Base-by-base conservation (phyloP, 2,329 filamentous ascomycete species). In the Mariannaea elegans region DNA sequence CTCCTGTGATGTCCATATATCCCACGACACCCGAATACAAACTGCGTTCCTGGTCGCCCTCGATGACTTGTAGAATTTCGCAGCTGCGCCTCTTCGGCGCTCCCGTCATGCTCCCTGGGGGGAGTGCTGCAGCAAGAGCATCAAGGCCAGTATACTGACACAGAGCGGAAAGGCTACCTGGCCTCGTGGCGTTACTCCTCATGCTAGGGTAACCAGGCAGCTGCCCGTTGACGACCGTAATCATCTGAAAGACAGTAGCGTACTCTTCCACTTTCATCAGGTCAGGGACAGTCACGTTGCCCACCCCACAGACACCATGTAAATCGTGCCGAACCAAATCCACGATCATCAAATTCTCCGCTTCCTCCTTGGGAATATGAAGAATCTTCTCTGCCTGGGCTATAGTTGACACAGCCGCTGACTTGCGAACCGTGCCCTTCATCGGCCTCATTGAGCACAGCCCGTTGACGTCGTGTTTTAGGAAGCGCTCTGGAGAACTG, bases 311-410 rank as follows among this genome's bases (percentile, higher is more conserved):
- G 8, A 97, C 88, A n/a, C 89, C 87, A 75, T 96, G 91, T 12
- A 98, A 81, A 75, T 98, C 94, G 72, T 98, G 94, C 0, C 94
- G 87, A n/a, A 97, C 95, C 1, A 98, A 82, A 75, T 98, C 94
- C 2, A 97, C 94, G 69, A 98, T 97, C 95, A 98, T 98, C 21
- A 98, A 84, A 72, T 98, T 98, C 79, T 98, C 94, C 0, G 94
- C 94, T 69, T 92, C 89, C 75, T 98, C 95, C 75, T 98, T 98
- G 19, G 91, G 90, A 0, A 92, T 85, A 57, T 90, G 87, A 13
- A 97, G 84, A 36, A 96, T 86, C 24, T 80, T 78, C 61, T 89
- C 87, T 1, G 94, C 94, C 69, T 91, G 84, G 5, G 83, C 84
- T n/a, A 90, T 81, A 0, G 90, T 95, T 34, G 90, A 73, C 0